phyloP scores from a whole-genome alignment of 352 stramenopile species.

The Phytophthora lateralis region DNA sequence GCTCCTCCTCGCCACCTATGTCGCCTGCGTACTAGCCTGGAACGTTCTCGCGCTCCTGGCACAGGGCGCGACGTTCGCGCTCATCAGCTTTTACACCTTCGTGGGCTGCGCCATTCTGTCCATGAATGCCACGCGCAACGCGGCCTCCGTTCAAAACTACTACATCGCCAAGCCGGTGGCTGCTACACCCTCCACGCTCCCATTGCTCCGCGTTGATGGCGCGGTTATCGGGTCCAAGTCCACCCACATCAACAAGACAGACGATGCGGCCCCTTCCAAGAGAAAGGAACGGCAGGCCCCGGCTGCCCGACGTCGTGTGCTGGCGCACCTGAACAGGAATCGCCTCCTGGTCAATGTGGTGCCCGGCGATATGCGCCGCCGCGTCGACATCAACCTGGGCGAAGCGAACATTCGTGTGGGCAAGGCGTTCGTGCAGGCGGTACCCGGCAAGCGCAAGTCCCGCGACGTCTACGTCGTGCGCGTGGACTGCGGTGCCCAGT shows the following conservation, averaged over 20 bases:
- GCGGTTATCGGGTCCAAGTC: slow-evolving; percentile 17
- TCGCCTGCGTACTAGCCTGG: slow-evolving; percentile 35
- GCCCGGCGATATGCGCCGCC: slow-evolving; percentile 54
- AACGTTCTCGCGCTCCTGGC: slow-evolving; percentile 35
- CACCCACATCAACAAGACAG: slow-evolving; percentile 27
- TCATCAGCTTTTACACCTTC: slow-evolving; percentile 66
- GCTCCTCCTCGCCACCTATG: slow-evolving; percentile 34
- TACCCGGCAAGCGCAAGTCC: slow-evolving; percentile 42
- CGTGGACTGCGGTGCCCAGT: slow-evolving; percentile 61
- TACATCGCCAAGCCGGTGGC: not conserved
- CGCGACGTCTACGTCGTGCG: slow-evolving; percentile 79
- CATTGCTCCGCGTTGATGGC: slow-evolving; percentile 35
- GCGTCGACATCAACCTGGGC: slow-evolving; percentile 54
- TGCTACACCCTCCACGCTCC: slow-evolving; percentile 23
- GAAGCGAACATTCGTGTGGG: slow-evolving; percentile 75
- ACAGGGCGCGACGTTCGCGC: slow-evolving; percentile 37
- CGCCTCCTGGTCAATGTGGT: slow-evolving; percentile 62
- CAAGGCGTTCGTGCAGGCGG: slow-evolving; percentile 64
- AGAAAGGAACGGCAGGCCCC: slow-evolving; percentile 44
- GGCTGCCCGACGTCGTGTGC: slow-evolving; percentile 49
- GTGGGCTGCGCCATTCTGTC: slow-evolving; percentile 47
- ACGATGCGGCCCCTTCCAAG: slow-evolving; percentile 29
- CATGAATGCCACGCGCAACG: slow-evolving; percentile 19
- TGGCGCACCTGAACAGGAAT: slow-evolving; percentile 45
- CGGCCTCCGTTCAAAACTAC: slow-evolving; percentile 12